Conservation (phyloP, 2,329 filamentous ascomycete genomes). For the Dothistroma septosporum region DNA sequence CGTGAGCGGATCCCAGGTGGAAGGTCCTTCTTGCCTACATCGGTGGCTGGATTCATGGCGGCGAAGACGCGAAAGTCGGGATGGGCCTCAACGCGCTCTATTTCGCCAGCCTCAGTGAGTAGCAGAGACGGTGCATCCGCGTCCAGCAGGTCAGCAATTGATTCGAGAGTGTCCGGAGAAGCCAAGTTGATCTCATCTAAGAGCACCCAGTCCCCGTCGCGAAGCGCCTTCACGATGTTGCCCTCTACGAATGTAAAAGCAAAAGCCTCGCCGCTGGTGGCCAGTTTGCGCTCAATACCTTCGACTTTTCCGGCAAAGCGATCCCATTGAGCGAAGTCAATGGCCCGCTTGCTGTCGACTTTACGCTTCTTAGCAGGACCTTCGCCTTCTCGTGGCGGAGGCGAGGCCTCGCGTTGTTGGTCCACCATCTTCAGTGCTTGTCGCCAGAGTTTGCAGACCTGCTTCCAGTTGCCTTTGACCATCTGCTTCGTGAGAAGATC, state of each 20-base stretch:
- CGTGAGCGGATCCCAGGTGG: constrained; percentile 82
- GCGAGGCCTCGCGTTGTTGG: constrained; percentile 47
- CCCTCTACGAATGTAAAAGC: constrained; percentile 96
- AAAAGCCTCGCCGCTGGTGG: constrained; percentile 68
- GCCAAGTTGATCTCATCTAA: constrained; percentile 97
- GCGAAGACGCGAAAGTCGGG: constrained; percentile 93
- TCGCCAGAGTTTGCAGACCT: constrained; percentile 78
- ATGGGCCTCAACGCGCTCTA: constrained; percentile 84
- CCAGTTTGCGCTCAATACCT: constrained; percentile 75
- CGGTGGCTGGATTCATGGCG: constrained; percentile 98
- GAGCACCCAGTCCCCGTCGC: constrained; percentile 95
- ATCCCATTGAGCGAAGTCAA: constrained; percentile 65
- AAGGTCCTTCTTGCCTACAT: constrained; percentile 92
- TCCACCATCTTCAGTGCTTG: constrained; percentile 86
- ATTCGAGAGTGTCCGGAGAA: constrained; percentile 89
- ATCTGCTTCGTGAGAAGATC: constrained; percentile 75
- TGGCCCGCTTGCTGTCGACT: constrained; percentile 49
- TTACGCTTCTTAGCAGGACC: constrained; percentile 70
- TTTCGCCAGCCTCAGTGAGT: constrained; percentile 87
- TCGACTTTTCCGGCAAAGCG: constrained; percentile 69
- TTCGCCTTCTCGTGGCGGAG: constrained; percentile 44
- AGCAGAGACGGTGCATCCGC: constrained; percentile 73
- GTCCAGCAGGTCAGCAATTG: constrained; percentile 82
- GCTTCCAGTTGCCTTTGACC: constrained; percentile 80
- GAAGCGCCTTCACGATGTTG: constrained; percentile 90